Evolutionary conservation across 257 asterid species (phyloP).

Genomic region (Petunia axillaris): DNA sequence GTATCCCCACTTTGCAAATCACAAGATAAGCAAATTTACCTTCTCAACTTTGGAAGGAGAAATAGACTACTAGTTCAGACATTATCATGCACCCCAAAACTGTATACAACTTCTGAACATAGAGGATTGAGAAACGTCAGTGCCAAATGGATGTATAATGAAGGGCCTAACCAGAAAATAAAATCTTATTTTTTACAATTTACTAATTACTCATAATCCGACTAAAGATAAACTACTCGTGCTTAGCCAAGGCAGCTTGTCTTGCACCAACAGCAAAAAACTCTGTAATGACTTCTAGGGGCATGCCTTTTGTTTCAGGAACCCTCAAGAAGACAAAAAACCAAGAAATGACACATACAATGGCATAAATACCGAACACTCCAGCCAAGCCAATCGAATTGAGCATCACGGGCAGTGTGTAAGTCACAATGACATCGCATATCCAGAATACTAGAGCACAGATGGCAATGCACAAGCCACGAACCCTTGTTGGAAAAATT

Average conservation of each 20-base stretch:
- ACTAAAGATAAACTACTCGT: constrained; percentile 32
- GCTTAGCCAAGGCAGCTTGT: constrained; percentile 45
- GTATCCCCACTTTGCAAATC: background rate
- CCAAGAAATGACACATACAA: constrained; percentile 70
- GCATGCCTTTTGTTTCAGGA: constrained; percentile 91
- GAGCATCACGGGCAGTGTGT: constrained; percentile 78
- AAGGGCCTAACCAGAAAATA: background rate
- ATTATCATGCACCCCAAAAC: background rate
- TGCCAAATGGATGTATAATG: constrained; percentile 1
- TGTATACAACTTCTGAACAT: constrained; percentile 1
- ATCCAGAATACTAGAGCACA: constrained; percentile 92
- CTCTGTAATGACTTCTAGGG: constrained; percentile 81
- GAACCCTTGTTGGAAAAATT: constrained; percentile 84
- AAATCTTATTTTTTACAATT: background rate
- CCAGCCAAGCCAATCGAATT: constrained; percentile 78
- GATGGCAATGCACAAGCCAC: constrained; percentile 90
- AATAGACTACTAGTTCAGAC: background rate
- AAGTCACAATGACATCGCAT: constrained; percentile 83
- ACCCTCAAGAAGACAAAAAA: constrained; percentile 73
- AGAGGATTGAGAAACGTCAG: background rate
- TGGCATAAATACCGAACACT: constrained; percentile 72
- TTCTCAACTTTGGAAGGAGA: background rate
- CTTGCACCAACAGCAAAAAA: constrained; percentile 84
- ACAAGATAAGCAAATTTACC: background rate
- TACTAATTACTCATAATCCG: background rate